phyloP scores from a whole-genome alignment of 805 yeast species.

The Schwanniomyces polymorphus region DNA sequence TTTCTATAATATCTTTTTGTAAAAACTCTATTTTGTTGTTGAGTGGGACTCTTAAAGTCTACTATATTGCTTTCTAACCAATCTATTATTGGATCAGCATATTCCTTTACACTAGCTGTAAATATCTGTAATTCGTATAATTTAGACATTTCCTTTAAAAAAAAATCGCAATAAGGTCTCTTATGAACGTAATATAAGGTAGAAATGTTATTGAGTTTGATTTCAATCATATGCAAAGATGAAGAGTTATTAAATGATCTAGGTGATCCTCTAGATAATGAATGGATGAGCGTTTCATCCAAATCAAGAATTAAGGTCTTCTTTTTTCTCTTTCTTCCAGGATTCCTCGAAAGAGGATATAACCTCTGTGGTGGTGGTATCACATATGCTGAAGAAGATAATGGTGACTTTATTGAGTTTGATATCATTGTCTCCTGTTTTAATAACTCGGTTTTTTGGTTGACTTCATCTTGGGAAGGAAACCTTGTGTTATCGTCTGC shows the following conservation, averaged over 20 bases:
- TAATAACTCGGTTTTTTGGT: slow-evolving; percentile 35
- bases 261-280: slow-evolving; percentile 68
- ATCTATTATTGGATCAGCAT: slow-evolving; percentile 96
- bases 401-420: slow-evolving; percentile 42
- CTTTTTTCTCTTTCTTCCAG: slow-evolving; percentile 34
- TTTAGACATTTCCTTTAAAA: slow-evolving; percentile 69
- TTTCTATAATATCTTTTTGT: slow-evolving; percentile 69
- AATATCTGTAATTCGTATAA: slow-evolving; percentile 92
- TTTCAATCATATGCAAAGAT: slow-evolving; percentile 73
- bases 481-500: not conserved
- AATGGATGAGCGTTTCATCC: slow-evolving; percentile 93
- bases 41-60: slow-evolving; percentile 9
- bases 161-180: slow-evolving; percentile 87
- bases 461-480: slow-evolving; percentile 8
- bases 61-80: slow-evolving; percentile 71
- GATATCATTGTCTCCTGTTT: slow-evolving; percentile 42
- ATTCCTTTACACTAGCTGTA: slow-evolving; percentile 92
- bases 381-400: slow-evolving; percentile 40
- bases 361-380: slow-evolving; percentile 48
- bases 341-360: slow-evolving; percentile 41
- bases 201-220: slow-evolving; percentile 64
- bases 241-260: slow-evolving; percentile 35
- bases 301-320: slow-evolving; percentile 84
- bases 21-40: slow-evolving; percentile 26
- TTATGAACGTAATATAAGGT: slow-evolving; percentile 88